Evolutionary conservation across 2,329 filamentous ascomycete species (phyloP).

Genomic region (Colletotrichum neosansevieriae): DNA sequence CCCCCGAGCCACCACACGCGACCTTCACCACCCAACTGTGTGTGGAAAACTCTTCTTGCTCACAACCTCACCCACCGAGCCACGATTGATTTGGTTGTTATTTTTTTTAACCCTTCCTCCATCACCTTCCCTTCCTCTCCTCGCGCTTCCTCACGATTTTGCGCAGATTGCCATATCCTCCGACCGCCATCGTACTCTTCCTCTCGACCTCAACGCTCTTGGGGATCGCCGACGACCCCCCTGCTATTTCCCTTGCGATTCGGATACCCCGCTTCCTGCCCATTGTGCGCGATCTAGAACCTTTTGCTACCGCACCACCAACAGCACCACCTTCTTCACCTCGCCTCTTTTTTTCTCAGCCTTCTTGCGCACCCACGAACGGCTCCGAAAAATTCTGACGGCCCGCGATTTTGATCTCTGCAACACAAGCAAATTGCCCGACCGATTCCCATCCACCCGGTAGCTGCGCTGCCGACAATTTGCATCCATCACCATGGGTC

Average conservation of each 20-base stretch:
- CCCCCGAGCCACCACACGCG: constrained; percentile 31
- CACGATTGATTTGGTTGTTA: constrained; percentile 29
- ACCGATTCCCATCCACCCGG: constrained; percentile 36
- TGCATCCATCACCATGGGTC: constrained; percentile 79
- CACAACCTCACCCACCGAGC: constrained; percentile 37
- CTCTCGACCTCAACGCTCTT: constrained; percentile 26
- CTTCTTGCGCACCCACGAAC: constrained; percentile 37
- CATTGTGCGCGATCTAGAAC: constrained; percentile 44
- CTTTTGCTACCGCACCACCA: constrained; percentile 41
- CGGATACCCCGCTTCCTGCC: constrained; percentile 43
- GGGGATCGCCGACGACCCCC: constrained; percentile 38
- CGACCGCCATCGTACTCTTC: constrained; percentile 12
- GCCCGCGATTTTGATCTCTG: constrained; percentile 12
- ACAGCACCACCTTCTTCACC: constrained; percentile 33
- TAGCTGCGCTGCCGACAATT: constrained; percentile 48
- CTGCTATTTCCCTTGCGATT: constrained; percentile 40
- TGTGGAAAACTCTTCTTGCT: constrained; percentile 39
- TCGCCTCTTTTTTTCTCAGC: constrained; percentile 24
- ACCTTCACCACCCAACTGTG: constrained; percentile 32
- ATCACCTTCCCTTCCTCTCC: constrained; percentile 13
- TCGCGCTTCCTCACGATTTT: constrained; percentile 17
- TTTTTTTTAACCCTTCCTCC: constrained; percentile 13
- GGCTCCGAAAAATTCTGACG: constrained; percentile 21
- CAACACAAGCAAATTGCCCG: constrained; percentile 26
- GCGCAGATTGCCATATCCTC: constrained; percentile 24